These are phyloP conservation scores for Clitopilus hobsonii DNA, from an alignment of 768 basidiomycete genomes.

Conservation along the genomic window DNA sequence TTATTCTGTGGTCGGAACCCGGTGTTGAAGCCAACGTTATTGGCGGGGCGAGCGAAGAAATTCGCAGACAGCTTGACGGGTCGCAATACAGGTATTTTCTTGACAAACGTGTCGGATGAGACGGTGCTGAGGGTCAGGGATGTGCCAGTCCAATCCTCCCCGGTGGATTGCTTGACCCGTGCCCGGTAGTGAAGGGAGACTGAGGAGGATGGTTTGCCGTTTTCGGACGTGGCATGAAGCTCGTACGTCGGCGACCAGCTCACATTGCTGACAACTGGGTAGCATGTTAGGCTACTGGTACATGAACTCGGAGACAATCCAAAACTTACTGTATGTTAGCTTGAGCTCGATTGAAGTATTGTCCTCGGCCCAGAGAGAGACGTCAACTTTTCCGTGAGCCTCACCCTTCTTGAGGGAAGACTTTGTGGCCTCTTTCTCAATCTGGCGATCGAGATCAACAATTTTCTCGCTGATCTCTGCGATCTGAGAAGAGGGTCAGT, in stretches of 20 bases:
- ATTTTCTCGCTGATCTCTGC: constrained; percentile 35
- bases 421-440: constrained; percentile 29
- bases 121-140: constrained; percentile 50
- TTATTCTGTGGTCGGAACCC: not conserved
- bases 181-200: constrained; percentile 54
- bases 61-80: constrained; percentile 24
- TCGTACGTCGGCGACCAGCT: constrained; percentile 56
- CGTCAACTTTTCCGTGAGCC: constrained; percentile 29
- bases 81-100: constrained; percentile 28
- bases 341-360: constrained; percentile 35
- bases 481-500: constrained; percentile 16
- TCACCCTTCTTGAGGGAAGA: constrained; percentile 28
- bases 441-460: constrained; percentile 30
- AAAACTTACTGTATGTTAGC: constrained; percentile 46
- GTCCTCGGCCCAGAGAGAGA: constrained; percentile 37
- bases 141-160: constrained; percentile 56
- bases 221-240: constrained; percentile 45
- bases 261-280: constrained; percentile 45
- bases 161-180: constrained; percentile 46
- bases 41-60: not conserved
- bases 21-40: not conserved
- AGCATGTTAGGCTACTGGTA: not conserved
- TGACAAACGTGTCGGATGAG: constrained; percentile 26
- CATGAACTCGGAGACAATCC: not conserved
- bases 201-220: constrained; percentile 36